These are phyloP conservation scores for Trypanosoma lewisi DNA, from an alignment of 208 protist species.

Conservation along the genomic window DNA sequence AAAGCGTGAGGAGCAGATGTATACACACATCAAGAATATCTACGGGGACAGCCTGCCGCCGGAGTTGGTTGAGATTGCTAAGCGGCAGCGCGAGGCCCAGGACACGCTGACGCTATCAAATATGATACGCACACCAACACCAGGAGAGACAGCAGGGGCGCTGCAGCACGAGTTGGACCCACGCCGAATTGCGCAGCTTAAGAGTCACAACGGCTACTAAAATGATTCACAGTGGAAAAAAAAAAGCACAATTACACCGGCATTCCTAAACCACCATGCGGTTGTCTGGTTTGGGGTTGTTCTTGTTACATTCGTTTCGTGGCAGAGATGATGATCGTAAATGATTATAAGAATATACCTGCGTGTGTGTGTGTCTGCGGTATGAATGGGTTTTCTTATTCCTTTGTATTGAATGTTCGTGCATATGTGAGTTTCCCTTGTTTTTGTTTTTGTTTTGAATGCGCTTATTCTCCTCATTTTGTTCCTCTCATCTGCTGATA, in stretches of 20 bases:
- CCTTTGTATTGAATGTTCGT: no score
- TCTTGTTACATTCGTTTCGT: no score
- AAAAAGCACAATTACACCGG: constrained; percentile 1
- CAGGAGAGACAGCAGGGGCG: constrained; percentile 69
- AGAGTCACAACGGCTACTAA: constrained; percentile 77
- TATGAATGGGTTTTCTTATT: no score
- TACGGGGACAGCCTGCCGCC: constrained; percentile 79
- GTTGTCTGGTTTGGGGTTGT: no score
- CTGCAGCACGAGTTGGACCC: constrained; percentile 82
- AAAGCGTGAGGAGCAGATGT: constrained; percentile 87
- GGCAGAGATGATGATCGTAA: no score
- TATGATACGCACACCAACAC: constrained; percentile 75
- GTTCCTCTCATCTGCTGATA: background rate
- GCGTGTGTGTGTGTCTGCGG: no score
- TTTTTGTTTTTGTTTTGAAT: constrained; percentile 6
- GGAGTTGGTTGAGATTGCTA: constrained; percentile 55
- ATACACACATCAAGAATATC: constrained; percentile 59
- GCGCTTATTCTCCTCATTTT: constrained; percentile 15
- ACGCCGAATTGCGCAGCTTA: constrained; percentile 49
- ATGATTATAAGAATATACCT: no score
- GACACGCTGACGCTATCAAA: constrained; percentile 73
- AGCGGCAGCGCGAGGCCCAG: constrained; percentile 73
- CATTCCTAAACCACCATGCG: no score
- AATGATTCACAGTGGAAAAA: background rate
- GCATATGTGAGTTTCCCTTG: constrained; percentile 23